Conservation (phyloP, 2,329 filamentous ascomycete genomes). For the Simplicillium sp. region DNA sequence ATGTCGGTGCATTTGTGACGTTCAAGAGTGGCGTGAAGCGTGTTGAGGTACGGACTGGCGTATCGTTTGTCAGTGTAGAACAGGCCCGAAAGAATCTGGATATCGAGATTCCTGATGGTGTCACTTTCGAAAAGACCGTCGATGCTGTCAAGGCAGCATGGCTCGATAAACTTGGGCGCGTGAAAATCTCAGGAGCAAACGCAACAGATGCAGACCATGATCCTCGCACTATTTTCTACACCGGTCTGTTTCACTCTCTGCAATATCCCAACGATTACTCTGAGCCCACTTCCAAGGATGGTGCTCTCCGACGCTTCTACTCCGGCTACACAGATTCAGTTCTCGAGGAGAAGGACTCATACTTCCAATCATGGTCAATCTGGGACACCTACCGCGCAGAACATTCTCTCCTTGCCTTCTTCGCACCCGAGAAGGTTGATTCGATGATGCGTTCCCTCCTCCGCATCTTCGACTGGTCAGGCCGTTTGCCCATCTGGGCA, state of each 20-base stretch:
- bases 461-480: conserved; percentile 34
- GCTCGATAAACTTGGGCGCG: conserved; percentile 32
- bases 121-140: conserved; percentile 27
- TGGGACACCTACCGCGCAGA: conserved; percentile 40
- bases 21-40: conserved; percentile 18
- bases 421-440: conserved; percentile 35
- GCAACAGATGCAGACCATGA: conserved; percentile 28
- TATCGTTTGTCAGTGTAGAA: conserved; percentile 36
- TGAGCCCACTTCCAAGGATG: conserved; percentile 21
- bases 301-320: conserved; percentile 24
- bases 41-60: conserved; percentile 34
- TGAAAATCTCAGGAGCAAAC: conserved; percentile 32
- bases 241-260: conserved; percentile 32
- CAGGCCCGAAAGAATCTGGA: conserved; percentile 35
- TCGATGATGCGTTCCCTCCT: conserved; percentile 36
- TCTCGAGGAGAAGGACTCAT: conserved; percentile 29
- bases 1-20: conserved; percentile 29
- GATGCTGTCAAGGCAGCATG: conserved; percentile 29
- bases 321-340: conserved; percentile 36
- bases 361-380: conserved; percentile 40
- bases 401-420: conserved; percentile 32
- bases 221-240: conserved; percentile 35
- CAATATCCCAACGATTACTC: conserved; percentile 39
- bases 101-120: conserved; percentile 26
- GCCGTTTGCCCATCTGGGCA: conserved; percentile 37